Evolutionary conservation across 2,329 filamentous ascomycete genomes (phyloP).

Genomic region (Aureobasidium sp.): DNA sequence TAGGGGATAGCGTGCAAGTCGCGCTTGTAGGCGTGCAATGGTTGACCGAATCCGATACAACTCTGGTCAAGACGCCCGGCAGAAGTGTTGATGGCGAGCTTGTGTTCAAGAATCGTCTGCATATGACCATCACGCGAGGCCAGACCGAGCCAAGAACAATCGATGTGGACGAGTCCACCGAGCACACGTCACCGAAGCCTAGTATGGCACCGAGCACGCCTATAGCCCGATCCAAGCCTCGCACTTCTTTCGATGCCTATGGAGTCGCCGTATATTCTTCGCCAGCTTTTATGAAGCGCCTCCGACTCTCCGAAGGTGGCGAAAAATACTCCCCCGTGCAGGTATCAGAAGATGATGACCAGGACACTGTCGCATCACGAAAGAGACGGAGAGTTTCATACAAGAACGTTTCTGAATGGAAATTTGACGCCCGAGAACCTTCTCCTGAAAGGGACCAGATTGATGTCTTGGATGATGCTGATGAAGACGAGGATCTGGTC

Average conservation of each 20-base stretch:
- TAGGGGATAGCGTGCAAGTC: constrained; percentile 68
- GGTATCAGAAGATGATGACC: constrained; percentile 60
- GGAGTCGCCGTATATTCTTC: constrained; percentile 57
- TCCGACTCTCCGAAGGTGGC: constrained; percentile 61
- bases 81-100: constrained; percentile 53
- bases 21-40: constrained; percentile 63
- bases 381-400: constrained; percentile 67
- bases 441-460: constrained; percentile 54
- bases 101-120: constrained; percentile 37
- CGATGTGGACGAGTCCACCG: constrained; percentile 15
- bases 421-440: constrained; percentile 62
- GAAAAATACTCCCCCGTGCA: constrained; percentile 59
- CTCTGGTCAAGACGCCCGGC: constrained; percentile 47
- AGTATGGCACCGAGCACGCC: constrained; percentile 19
- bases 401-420: constrained; percentile 64
- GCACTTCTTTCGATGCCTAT: constrained; percentile 7
- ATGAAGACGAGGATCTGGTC: background rate
- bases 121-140: constrained; percentile 27
- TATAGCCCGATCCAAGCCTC: constrained; percentile 18
- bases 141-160: constrained; percentile 15
- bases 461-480: constrained; percentile 8
- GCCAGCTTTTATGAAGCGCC: constrained; percentile 71
- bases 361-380: constrained; percentile 52
- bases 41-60: constrained; percentile 48
- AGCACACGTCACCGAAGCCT: constrained; percentile 16